Percentiles rank a stretch among this genome's conserved stretches.
These are phyloP conservation scores for Phytopythium boreale DNA, from an alignment of 352 stramenopile species.

Conservation along the genomic window DNA sequence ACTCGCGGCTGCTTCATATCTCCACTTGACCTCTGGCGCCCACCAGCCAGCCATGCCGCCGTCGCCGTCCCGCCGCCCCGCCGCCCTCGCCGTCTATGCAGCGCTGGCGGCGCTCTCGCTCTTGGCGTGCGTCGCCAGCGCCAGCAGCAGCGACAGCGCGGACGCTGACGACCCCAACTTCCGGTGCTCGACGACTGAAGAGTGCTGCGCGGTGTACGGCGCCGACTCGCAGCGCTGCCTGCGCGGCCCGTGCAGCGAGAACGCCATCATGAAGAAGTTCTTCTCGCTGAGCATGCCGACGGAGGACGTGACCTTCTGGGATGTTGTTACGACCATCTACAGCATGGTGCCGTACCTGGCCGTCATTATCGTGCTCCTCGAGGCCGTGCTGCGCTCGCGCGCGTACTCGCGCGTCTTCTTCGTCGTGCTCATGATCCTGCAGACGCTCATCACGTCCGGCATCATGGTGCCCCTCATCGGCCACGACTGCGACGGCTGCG, in stretches of 20 bases:
- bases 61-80: not conserved
- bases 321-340: slow-evolving; percentile 38
- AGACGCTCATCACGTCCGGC: slow-evolving; percentile 35
- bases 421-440: slow-evolving; percentile 31
- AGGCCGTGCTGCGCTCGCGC: slow-evolving; percentile 28
- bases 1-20: not conserved
- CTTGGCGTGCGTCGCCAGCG: not conserved
- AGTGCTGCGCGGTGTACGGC: slow-evolving; percentile 44
- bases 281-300: slow-evolving; percentile 47
- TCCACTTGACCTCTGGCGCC: not conserved
- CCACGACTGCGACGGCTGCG: slow-evolving; percentile 32
- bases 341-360: slow-evolving; percentile 46
- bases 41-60: not conserved
- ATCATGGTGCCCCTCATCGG: slow-evolving; percentile 33
- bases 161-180: slow-evolving; percentile 14
- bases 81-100: not conserved
- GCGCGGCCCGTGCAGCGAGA: slow-evolving; percentile 31
- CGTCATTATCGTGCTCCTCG: slow-evolving; percentile 33
- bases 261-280: slow-evolving; percentile 42
- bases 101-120: slow-evolving; percentile 3
- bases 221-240: slow-evolving; percentile 38
- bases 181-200: slow-evolving; percentile 26
- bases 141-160: slow-evolving; percentile 9
- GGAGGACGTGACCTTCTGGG: slow-evolving; percentile 35
- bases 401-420: slow-evolving; percentile 38